Base-by-base conservation (phyloP, 2,329 filamentous ascomycete genomes). In the Pseudogymnoascus sp. region DNA sequence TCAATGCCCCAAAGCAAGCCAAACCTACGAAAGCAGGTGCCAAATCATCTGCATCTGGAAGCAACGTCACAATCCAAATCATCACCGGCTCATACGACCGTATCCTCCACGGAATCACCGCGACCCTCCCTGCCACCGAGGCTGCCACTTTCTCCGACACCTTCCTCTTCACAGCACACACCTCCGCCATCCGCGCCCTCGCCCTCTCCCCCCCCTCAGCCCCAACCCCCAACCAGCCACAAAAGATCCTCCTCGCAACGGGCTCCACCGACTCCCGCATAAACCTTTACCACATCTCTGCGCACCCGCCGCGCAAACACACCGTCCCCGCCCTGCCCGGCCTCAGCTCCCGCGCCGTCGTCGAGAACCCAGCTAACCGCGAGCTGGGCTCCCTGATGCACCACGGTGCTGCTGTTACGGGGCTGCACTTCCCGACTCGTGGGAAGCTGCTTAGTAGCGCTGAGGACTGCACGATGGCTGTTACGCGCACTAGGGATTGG, bases 141-240 rank as follows among this genome's bases (percentile, higher is more conserved):
- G 68, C 73, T 51, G 73, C 80, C 14, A 80, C 87, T 63, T 97
- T 97, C 73, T 85, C 90, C 68, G 93, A 97, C 75, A 93, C 90
- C 0, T 99, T 99, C 75, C 84, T 99, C 64, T 97, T 99, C 83
- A 91, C 93, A 73, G 93, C 95, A 12, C 95, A 99, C 77, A 83
- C 86, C 64, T 96, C 93, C 11, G 88, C 95, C 4, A 91, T 99
- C 73, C 89, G 92, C 70, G 96, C 91, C 73, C 82, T 99, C 36
- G 91, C 93, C 23, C 77, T 97, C 66, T 97, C 93, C 7, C 88
- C 89, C 2, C 81, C 89, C 0, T 90, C 90, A 11, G 83, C 82
- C 16, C 79, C 81, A 1, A 73, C 79, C 64, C 81, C 79, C 11
- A 84, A 81, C 67, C 87, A 88, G 75, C 77, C 79, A n/a, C 88